Conservation (phyloP, 768 basidiomycete genomes). For the Phylloporus sp. region DNA sequence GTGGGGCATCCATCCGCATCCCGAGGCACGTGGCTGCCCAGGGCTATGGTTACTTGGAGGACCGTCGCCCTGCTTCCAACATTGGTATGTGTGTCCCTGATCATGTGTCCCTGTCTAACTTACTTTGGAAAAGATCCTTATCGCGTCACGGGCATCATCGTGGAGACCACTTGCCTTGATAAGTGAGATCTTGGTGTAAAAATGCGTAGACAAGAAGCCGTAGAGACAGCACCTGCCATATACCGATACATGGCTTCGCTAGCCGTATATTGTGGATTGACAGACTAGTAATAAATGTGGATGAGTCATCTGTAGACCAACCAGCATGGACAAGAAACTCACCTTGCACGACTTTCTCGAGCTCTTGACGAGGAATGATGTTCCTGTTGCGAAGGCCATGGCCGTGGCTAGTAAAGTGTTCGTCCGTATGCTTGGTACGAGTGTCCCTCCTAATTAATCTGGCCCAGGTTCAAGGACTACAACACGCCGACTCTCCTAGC, state of each 20-base stretch:
- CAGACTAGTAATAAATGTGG: not conserved
- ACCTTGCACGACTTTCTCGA: constrained; percentile 66
- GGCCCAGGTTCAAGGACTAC: constrained; percentile 62
- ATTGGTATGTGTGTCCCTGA: constrained; percentile 59
- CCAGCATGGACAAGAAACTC: constrained; percentile 41
- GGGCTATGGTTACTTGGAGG: constrained; percentile 94
- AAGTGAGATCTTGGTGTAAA: constrained; percentile 37
- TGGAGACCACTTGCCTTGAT: constrained; percentile 80
- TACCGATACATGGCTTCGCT: constrained; percentile 14
- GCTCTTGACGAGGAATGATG: constrained; percentile 52
- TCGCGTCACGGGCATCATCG: constrained; percentile 84
- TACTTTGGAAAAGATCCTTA: constrained; percentile 69
- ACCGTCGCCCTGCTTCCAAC: constrained; percentile 97
- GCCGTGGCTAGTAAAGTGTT: constrained; percentile 66
- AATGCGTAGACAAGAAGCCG: constrained; percentile 3
- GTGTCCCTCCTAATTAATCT: constrained; percentile 13
- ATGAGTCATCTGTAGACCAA: constrained; percentile 1
- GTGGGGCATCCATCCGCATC: constrained; percentile 95
- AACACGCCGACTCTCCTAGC: constrained; percentile 58
- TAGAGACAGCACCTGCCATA: constrained; percentile 17
- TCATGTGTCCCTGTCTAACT: constrained; percentile 3
- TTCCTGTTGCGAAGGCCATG: constrained; percentile 67
- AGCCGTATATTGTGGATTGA: constrained; percentile 10
- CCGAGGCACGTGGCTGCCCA: constrained; percentile 90
- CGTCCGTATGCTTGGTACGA: constrained; percentile 15